Evolutionary conservation across 75 land plant species (phyloP), one percentile per base, ranked within the genome.

Genomic region (Ceratopteris richardii): DNA sequence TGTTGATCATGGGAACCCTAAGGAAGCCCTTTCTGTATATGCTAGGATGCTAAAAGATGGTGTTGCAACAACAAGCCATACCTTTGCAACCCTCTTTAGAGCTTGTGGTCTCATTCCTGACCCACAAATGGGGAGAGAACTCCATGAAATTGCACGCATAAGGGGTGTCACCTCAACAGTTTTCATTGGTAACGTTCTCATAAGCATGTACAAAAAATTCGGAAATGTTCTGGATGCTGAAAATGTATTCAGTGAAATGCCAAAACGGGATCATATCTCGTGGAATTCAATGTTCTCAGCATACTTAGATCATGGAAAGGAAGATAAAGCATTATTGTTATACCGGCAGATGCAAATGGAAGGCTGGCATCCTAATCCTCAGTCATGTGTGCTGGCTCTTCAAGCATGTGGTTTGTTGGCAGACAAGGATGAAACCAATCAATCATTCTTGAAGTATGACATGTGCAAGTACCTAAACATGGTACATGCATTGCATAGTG

Each of bases 161-260:
- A 46, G 50, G 22, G 56, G 50, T 5, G 3, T 46, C 22, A 21
- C 50, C 14, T 46, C 50, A n/a, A 17, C 18, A 6, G 50, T 21
- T 2, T 46, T 63, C 56, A 61, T 81, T 1, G 39, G 31, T n/a
- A 83, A 79, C 57, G 73, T 72, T 66, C 65, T 83, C 61, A 60
- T 83, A 10, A 56, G 62, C 44, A 42, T 46, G 37, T 83, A 83
- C 43, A 16, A 72, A 18, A 72, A 62, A 43, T 72, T 63, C 11
- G 63, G 64, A 1, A 61, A 47, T n/a, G 44, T 83, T 29, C 28
- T 26, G 7, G 66, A 69, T 4, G 87, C 87, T 13, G 40, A 74
- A 16, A 66, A 70, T 29, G 63, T 83, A 77, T 83, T 83, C 40
- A 77, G 80, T 30, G 26, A 54, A 66, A 73, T 83, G 83, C 47